A percentile compares a stretch with the other conserved stretches of the same genome.
Conservation (phyloP, 345 rosid genomes). For the Eucalyptus marginata region DNA sequence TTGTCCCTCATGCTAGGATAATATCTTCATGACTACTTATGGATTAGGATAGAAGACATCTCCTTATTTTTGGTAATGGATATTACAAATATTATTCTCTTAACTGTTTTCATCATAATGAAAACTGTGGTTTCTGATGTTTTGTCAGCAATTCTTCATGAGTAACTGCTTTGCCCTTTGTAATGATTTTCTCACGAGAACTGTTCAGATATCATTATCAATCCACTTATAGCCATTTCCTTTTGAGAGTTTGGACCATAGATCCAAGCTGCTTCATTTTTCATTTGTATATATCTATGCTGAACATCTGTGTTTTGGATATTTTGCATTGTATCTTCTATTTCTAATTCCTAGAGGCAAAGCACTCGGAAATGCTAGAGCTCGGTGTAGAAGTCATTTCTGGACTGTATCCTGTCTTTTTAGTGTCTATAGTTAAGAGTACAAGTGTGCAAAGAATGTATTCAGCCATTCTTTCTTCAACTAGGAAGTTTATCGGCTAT, state of each 20-base stretch:
- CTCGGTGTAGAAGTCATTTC: background rate
- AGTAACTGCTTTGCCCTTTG: background rate
- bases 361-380: background rate
- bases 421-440: background rate
- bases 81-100: background rate
- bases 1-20: background rate
- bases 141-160: background rate
- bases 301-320: background rate
- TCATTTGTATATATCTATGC: background rate
- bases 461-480: background rate
- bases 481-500: background rate
- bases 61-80: background rate
- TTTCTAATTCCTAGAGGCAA: background rate
- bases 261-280: background rate
- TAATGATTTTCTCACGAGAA: background rate
- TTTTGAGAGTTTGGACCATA: background rate
- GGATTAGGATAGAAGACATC: background rate
- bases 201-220: background rate
- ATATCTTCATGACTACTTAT: background rate
- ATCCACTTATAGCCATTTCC: background rate
- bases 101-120: background rate
- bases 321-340: background rate
- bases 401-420: background rate
- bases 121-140: background rate
- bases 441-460: background rate